phyloP scores from a whole-genome alignment of 148 eudicot genomes.

The Gaultheria prostrata region DNA sequence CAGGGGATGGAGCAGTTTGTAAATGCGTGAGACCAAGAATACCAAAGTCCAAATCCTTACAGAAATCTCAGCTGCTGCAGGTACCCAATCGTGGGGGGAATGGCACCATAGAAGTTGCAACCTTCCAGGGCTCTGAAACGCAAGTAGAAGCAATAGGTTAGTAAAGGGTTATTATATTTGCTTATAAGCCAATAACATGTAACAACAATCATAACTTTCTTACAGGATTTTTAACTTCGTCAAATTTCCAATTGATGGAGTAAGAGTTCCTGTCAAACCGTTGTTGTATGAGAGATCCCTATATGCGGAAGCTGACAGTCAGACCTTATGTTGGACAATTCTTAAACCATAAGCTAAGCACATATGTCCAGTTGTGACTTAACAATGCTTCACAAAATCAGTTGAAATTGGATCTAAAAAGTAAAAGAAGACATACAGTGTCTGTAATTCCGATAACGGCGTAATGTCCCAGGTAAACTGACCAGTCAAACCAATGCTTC shows the following conservation, averaged over 20 bases:
- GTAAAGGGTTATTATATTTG: not conserved
- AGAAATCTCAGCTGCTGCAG: constrained; percentile 41
- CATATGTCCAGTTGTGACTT: not conserved
- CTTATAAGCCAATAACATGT: not conserved
- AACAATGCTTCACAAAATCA: not conserved
- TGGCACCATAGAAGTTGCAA: constrained; percentile 64
- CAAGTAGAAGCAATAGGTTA: constrained; percentile 6
- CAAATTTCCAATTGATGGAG: constrained; percentile 53
- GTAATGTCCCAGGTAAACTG: constrained; percentile 59
- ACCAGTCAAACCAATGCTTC: constrained; percentile 56
- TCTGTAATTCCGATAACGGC: constrained; percentile 45
- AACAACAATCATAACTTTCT: constrained; percentile 22
- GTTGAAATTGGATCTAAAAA: not conserved
- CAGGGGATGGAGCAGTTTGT: not conserved
- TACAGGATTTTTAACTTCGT: constrained; percentile 60
- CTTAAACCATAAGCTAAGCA: not conserved
- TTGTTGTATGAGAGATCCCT: constrained; percentile 85
- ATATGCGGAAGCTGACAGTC: constrained; percentile 2
- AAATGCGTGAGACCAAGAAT: not conserved
- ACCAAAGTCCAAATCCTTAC: constrained; percentile 46
- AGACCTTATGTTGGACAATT: not conserved
- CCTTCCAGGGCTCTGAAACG: constrained; percentile 59
- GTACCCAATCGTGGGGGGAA: constrained; percentile 70
- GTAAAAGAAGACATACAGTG: constrained; percentile 47
- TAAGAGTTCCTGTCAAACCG: constrained; percentile 63